Percentiles rank a stretch among this genome's conserved stretches.
These are phyloP conservation scores for Xylariaceae sp. DNA, from an alignment of 2,329 filamentous ascomycete genomes.

Conservation along the genomic window DNA sequence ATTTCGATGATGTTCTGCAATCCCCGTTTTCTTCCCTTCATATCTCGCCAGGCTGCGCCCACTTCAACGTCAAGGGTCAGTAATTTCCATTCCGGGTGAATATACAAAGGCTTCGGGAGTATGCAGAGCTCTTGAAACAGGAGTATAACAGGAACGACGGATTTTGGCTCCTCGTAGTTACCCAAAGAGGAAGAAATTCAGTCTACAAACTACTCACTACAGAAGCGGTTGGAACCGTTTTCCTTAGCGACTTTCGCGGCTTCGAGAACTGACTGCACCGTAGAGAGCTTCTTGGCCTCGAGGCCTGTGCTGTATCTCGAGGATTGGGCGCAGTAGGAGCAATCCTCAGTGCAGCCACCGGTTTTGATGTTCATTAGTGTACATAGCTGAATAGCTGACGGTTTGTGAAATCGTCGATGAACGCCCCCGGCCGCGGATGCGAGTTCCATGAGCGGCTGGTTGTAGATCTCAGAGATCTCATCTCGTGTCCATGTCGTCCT, in stretches of 20 bases:
- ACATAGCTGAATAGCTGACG: constrained; percentile 86
- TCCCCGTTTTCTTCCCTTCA: constrained; percentile 86
- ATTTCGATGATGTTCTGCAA: constrained; percentile 86
- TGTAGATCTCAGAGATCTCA: constrained; percentile 82
- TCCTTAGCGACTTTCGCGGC: constrained; percentile 79
- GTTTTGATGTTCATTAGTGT: constrained; percentile 98
- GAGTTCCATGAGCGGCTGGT: constrained; percentile 81
- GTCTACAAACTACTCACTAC: too few relatives aligned
- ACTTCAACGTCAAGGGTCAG: too few relatives aligned
- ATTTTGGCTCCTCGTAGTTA: too few relatives aligned
- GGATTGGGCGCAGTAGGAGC: constrained; percentile 90
- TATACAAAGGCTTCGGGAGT: too few relatives aligned
- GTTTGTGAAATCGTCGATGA: constrained; percentile 86
- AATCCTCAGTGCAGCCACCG: constrained; percentile 90
- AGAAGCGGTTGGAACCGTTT: constrained; percentile 90
- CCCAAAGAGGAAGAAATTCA: too few relatives aligned
- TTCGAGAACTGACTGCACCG: constrained; percentile 80
- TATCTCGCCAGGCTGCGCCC: constrained; percentile 93
- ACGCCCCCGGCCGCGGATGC: constrained; percentile 76
- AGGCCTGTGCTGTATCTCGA: constrained; percentile 84
- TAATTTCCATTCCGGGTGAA: too few relatives aligned
- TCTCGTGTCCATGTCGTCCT: constrained; percentile 81
- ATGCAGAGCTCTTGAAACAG: too few relatives aligned
- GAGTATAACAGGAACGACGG: too few relatives aligned
- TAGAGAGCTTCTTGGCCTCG: constrained; percentile 78